Evolutionary conservation across 345 rosid species (phyloP).

Genomic region (Punica granatum): DNA sequence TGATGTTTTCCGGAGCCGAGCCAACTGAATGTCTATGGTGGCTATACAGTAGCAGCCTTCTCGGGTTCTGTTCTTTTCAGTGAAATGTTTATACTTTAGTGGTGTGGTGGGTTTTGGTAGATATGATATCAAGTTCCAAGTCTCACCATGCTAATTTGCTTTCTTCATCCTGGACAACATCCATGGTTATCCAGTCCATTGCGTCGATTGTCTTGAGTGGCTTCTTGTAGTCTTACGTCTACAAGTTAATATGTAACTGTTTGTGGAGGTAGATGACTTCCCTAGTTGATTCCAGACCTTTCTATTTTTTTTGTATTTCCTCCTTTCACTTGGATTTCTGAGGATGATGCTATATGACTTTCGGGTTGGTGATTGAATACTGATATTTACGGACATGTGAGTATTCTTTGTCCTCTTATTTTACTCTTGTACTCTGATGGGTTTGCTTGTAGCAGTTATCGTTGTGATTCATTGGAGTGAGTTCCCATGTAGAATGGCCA

Average conservation of each 20-base stretch:
- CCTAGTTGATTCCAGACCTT: constrained; percentile 15
- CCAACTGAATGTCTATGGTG: constrained; percentile 22
- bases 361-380: background rate
- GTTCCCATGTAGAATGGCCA: no score
- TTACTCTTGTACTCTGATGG: background rate
- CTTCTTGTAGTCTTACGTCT: constrained; percentile 14
- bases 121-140: constrained; percentile 19
- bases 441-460: background rate
- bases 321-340: constrained; percentile 15
- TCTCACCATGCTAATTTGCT: constrained; percentile 14
- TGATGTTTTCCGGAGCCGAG: constrained; percentile 51
- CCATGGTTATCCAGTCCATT: constrained; percentile 8
- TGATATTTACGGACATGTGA: background rate
- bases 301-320: constrained; percentile 18
- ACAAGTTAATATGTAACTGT: constrained; percentile 37
- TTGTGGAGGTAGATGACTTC: constrained; percentile 25
- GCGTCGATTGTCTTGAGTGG: constrained; percentile 7
- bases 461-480: no score
- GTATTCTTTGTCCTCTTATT: background rate
- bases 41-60: constrained; percentile 2
- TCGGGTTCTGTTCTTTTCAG: constrained; percentile 14
- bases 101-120: constrained; percentile 25
- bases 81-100: constrained; percentile 25
- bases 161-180: constrained; percentile 14
- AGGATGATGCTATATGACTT: constrained; percentile 14